Percentiles rank a stretch among this genome's conserved stretches.
Evolutionary conservation across 2,329 filamentous ascomycete species (phyloP).

Genomic region (Neopestalotiopsis sp.): DNA sequence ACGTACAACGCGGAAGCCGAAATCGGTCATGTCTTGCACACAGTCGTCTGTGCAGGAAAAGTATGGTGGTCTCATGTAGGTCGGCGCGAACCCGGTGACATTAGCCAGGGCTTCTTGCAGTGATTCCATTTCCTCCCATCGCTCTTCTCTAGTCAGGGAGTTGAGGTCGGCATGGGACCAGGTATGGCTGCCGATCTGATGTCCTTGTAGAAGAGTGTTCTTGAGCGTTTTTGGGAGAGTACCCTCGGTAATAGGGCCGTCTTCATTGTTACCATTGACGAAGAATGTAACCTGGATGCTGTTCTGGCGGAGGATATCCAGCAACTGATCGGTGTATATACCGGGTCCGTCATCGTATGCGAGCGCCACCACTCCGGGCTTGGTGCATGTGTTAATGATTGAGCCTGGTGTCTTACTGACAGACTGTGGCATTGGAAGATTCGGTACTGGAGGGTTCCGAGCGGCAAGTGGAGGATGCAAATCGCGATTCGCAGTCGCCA

Average conservation of each 20-base stretch:
- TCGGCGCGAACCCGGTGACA: slow-evolving; percentile 50
- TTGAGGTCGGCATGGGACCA: slow-evolving; percentile 51
- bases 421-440: neutral
- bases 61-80: slow-evolving; percentile 38
- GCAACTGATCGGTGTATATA: slow-evolving; percentile 26
- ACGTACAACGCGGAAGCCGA: slow-evolving; percentile 21
- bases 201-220: slow-evolving; percentile 42
- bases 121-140: slow-evolving; percentile 46
- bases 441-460: neutral
- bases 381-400: slow-evolving; percentile 23
- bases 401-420: neutral
- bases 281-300: slow-evolving; percentile 32
- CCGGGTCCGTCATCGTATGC: slow-evolving; percentile 36
- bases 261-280: slow-evolving; percentile 43
- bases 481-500: neutral
- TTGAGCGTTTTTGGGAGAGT: neutral
- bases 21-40: slow-evolving; percentile 5
- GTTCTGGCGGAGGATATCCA: slow-evolving; percentile 25
- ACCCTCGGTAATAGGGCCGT: slow-evolving; percentile 11
- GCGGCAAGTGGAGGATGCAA: neutral
- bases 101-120: slow-evolving; percentile 52
- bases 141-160: slow-evolving; percentile 38
- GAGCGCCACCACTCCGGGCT: slow-evolving; percentile 28
- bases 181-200: slow-evolving; percentile 55
- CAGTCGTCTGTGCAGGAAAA: slow-evolving; percentile 17